These are phyloP conservation scores for Fusarium albidum DNA, from an alignment of 2,329 filamentous ascomycete genomes.

Conservation along the genomic window DNA sequence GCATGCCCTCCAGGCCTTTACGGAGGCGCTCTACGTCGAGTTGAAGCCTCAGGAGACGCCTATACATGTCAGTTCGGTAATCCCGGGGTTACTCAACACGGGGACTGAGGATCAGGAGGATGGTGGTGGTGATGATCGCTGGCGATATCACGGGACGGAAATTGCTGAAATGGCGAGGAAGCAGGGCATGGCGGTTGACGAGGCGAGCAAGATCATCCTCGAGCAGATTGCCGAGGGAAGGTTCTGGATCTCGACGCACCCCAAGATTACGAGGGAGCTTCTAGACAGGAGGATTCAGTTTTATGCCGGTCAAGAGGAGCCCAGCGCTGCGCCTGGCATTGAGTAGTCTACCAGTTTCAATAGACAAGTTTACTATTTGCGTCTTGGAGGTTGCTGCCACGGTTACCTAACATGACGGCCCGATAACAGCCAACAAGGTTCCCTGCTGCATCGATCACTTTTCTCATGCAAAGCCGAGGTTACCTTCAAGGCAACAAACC, in stretches of 20 bases:
- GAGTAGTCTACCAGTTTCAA: not conserved
- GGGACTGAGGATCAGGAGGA: not conserved
- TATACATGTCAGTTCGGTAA: constrained; percentile 1
- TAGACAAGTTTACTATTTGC: not conserved
- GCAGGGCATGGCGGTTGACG: not conserved
- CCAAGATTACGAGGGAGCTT: not conserved
- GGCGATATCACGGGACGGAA: no score
- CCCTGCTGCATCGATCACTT: no score
- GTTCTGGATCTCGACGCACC: not conserved
- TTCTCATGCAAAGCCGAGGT: no score
- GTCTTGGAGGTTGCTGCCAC: no score
- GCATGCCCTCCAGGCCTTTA: constrained; percentile 3
- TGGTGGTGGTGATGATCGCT: not conserved
- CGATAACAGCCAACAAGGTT: no score
- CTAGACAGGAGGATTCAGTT: not conserved
- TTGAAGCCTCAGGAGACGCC: not conserved
- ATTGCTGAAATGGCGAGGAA: not conserved
- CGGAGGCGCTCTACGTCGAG: not conserved
- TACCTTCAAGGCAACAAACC: no score
- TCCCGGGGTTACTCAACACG: constrained; percentile 3
- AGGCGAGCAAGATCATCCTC: not conserved
- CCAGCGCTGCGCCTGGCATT: not conserved
- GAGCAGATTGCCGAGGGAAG: not conserved
- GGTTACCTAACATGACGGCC: no score
- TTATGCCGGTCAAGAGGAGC: not conserved